A percentile compares a stretch with the other conserved stretches of the same genome.
Conservation (phyloP, 805 yeast species). For the Priceomyces fermenticarens region DNA sequence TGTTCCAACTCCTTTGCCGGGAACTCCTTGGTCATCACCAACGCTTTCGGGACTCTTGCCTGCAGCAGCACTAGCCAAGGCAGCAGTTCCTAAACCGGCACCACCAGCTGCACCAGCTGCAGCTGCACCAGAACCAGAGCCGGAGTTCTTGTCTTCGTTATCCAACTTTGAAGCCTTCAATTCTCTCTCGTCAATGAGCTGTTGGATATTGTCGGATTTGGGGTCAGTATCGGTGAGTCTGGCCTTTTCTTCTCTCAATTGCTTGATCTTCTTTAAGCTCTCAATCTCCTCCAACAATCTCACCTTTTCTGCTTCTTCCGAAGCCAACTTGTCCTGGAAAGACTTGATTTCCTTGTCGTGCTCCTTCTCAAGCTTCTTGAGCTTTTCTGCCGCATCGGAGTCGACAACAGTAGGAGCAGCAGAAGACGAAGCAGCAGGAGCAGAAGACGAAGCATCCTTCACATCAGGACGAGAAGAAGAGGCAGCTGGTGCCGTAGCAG, state of each 20-base stretch:
- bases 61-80: neutral
- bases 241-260: slow-evolving; percentile 37
- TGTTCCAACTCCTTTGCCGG: too few species aligned
- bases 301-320: slow-evolving; percentile 36
- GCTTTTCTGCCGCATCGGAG: slow-evolving; percentile 30
- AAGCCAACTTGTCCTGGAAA: slow-evolving; percentile 26
- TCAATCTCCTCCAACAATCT: slow-evolving; percentile 38
- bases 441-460: too few species aligned
- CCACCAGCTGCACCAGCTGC: slow-evolving; percentile 11
- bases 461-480: too few species aligned
- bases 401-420: too few species aligned
- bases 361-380: slow-evolving; percentile 31
- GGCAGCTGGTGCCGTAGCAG: too few species aligned
- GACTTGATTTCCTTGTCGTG: slow-evolving; percentile 30
- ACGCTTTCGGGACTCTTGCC: too few species aligned
- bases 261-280: slow-evolving; percentile 37
- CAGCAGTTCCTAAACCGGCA: slow-evolving; percentile 7
- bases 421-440: too few species aligned
- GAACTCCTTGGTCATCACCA: too few species aligned
- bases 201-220: slow-evolving; percentile 23
- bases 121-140: too few species aligned
- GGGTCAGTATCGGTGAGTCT: slow-evolving; percentile 20
- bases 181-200: slow-evolving; percentile 31
- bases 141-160: slow-evolving; percentile 2
- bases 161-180: slow-evolving; percentile 29